Base-by-base conservation (phyloP, 805 yeast genomes). In the Grigorovia transvaalensis region DNA sequence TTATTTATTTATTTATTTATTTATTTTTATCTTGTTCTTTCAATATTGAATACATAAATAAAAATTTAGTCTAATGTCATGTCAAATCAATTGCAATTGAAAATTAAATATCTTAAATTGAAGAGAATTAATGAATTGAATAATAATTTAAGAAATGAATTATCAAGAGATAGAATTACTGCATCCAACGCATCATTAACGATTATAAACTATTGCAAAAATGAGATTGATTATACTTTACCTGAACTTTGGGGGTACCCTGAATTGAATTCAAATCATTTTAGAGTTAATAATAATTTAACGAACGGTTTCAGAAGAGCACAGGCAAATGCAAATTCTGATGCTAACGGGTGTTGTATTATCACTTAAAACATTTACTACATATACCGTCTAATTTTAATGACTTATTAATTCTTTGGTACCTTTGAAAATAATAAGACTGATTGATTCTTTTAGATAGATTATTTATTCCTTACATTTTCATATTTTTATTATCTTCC, bases 91-190 rank as follows among this genome's bases (percentile, higher is more conserved):
- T 53, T 66, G n/a, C 62, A 72, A 11, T 59, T 69, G 29, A 78
- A 77, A 57, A 73, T 82, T 29, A 73, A 79, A 53, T 69, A 70
- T 47, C 66, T 84, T 53, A 84, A 83, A 63, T 68, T 84, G 46
- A 80, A 78, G 59, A 72, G 90, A 57, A 75, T 82, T 38, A 74
- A 73, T 48, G 82, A 81, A 57, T 70, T 82, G 35, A 83, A 82
- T 58, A 60, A 65, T 3, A 78, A 77, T 54, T 64, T 84, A 41
- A 75, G 74, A 56, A 74, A 74, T 30, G 75, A 79, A 45, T 62
- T 85, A 42, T 62, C 74, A 2, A 68, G 78, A 50, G 82, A 82
- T 12, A 70, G 89, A 54, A 79, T 82, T 2, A 79, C 81, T 35
- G 82, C 85, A 9, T 80, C 87, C 5, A 77, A 78, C 58, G 84